Evolutionary conservation across 108 stramenopile species (phyloP).

Genomic region (Cyclotella baltica): DNA sequence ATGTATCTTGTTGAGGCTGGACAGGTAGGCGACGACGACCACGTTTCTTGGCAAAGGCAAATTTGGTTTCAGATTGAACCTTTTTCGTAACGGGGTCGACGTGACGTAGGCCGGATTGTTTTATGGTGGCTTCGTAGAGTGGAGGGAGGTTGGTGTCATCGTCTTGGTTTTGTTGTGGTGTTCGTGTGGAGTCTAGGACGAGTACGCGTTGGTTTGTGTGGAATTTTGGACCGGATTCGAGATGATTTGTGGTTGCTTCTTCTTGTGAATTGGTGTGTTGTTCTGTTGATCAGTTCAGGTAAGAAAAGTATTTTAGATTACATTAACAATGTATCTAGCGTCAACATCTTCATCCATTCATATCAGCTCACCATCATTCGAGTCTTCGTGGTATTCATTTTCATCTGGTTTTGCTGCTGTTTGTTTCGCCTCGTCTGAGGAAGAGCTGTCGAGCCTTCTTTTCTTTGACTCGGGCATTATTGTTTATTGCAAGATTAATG

Average conservation of each 20-base stretch:
- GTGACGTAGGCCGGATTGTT: constrained; percentile 36
- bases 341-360: neutral
- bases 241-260: neutral
- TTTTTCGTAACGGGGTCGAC: constrained; percentile 28
- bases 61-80: constrained; percentile 40
- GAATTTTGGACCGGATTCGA: constrained; percentile 45
- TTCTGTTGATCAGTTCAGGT: neutral
- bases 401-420: too few species aligned
- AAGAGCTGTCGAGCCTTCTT: too few species aligned
- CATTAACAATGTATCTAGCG: neutral
- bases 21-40: constrained; percentile 24
- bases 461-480: too few species aligned
- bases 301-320: neutral
- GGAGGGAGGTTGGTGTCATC: constrained; percentile 16
- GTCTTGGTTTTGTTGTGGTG: neutral
- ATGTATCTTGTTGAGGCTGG: neutral
- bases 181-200: constrained; percentile 19
- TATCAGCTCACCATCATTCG: neutral
- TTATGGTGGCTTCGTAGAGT: constrained; percentile 42
- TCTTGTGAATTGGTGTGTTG: neutral
- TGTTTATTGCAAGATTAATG: too few species aligned
- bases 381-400: too few species aligned
- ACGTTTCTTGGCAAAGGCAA: constrained; percentile 24
- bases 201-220: constrained; percentile 44
- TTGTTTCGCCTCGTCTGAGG: too few species aligned